Base-by-base conservation (phyloP, 805 yeast species). In the Diddensiella caesifluorescens region DNA sequence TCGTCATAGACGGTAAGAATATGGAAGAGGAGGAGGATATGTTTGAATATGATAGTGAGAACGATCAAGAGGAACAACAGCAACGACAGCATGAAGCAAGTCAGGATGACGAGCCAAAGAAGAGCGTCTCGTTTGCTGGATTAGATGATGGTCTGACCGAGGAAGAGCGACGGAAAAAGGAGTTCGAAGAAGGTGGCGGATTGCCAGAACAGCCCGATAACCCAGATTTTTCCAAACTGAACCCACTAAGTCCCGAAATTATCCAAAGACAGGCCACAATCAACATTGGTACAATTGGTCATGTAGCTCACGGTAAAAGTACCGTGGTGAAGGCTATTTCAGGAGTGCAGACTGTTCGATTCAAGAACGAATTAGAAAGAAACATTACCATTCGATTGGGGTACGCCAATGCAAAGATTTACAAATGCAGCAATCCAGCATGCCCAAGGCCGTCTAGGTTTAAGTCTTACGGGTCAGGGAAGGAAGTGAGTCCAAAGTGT, bases 301-400 rank as follows among this genome's bases (percentile, higher is more conserved):
- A 86, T 67, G 95, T 87, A 54, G 95, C 95, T 44, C 95, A 87
- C 71, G 95, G 95, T 67, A 87, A 87, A 66, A 79, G 88, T 44
- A 87, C 95, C 7, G 95, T 87, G 27, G 95, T 87, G 32, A 82
- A 89, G 67, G 95, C 95, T 50, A 92, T 92, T 54, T 89, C 97
- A 2, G 97, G 98, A 49, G 97, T 94, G 34, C 98, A 94, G 66
- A 92, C 99, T 16, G 99, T 92, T 51, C 83, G 99, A 70, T 92
- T 92, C 77, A 92, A 92, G 75, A 95, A 90, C 70, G 99, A 92
- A 71, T 76, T 92, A 62, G 98, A 92, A 75, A 87, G 99, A 78
- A 92, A 92, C 60, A 92, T 92, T 73, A 92, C 99, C 59, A 92
- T 92, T 65, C 92, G 94, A 68, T 76, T 92, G 58, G 99, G 99